Evolutionary conservation across 2,329 filamentous ascomycete species (phyloP).

Genomic region (Alternaria solani): DNA sequence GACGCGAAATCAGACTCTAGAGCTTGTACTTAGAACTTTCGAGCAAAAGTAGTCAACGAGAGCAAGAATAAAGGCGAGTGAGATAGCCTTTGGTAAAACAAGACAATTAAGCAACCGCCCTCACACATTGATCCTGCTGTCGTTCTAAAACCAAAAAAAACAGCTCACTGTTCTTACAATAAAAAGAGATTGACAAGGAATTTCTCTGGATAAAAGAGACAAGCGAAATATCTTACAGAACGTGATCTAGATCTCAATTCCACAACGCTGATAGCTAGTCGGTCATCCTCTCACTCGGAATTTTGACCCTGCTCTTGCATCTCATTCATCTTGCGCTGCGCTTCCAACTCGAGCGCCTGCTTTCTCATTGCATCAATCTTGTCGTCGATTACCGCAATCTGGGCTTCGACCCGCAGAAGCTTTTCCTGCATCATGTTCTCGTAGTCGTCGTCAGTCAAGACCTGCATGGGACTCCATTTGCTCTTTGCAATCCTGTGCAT

Average conservation of each 20-base stretch:
- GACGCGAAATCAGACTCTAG: too few species aligned
- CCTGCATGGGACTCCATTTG: slow-evolving; percentile 75
- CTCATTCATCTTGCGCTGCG: slow-evolving; percentile 18
- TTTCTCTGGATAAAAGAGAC: neutral
- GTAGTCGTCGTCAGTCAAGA: slow-evolving; percentile 77
- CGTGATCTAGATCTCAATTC: neutral
- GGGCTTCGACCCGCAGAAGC: slow-evolving; percentile 73
- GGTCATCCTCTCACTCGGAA: neutral
- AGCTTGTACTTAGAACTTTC: neutral
- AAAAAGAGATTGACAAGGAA: neutral
- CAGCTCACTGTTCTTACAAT: neutral
- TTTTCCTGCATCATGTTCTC: slow-evolving; percentile 74
- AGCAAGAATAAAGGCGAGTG: neutral
- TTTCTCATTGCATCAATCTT: slow-evolving; percentile 65
- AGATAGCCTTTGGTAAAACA: neutral
- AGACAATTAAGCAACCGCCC: neutral
- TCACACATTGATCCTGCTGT: neutral
- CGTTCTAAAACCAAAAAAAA: neutral
- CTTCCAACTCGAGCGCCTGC: slow-evolving; percentile 32
- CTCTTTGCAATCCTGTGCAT: slow-evolving; percentile 64
- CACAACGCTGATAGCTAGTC: neutral
- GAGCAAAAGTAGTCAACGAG: neutral
- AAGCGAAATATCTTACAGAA: neutral
- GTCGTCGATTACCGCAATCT: slow-evolving; percentile 81
- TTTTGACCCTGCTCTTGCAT: slow-evolving; percentile 5